Evolutionary conservation across 1,139 yeast species (phyloP), one percentile per base, ranked within the genome.

Genomic region (Taphrina communis): DNA sequence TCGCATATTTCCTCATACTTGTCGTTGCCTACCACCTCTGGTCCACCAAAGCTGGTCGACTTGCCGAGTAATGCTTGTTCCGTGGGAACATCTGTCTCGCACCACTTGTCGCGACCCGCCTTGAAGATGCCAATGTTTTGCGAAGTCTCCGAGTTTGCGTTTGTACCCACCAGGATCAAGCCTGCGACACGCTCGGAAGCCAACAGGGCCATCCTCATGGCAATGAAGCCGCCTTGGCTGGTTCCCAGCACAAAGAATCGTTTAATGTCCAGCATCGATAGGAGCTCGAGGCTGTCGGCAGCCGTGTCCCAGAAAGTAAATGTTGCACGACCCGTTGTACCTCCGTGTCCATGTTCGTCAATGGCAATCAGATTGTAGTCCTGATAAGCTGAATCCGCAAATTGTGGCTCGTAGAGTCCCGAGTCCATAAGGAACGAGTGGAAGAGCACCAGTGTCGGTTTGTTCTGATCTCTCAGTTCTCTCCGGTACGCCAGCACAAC

Each of bases 211-310:
- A 62, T 62, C 2, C 66, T n/a, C 41, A 53, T 14, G 17, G 60
- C 59, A 53, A 62, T 53, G 38, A 52, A 62, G 44, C 66, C 66
- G 12, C 66, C 66, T 19, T 62, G 66, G 31, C 66, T 62, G 35
- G 66, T 62, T 6, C 66, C 66, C 11, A 62, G 53, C 53, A 62
- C 59, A 31, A 50, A 62, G 53, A 53, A 52, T 12, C 38, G 39
- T 7, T 42, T 7, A 1, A 62, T 39, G 6, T 21, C 42, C 35
- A 62, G 44, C 21, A 36, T 14, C 8, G 31, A 17, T 42, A 62
- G 25, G 21, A 62, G 42, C 11, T 52, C 60, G 17, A 62, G 42
- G 25, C 59, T 42, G 17, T 52, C 59, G 25, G 38, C 19, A 4
- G 66, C 66, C 21, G 66, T 50, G 31, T 62, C 60, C 66, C 66